These are phyloP conservation scores for Nigrograna mackinnonii DNA, from an alignment of 2,329 filamentous ascomycete species.

Conservation along the genomic window DNA sequence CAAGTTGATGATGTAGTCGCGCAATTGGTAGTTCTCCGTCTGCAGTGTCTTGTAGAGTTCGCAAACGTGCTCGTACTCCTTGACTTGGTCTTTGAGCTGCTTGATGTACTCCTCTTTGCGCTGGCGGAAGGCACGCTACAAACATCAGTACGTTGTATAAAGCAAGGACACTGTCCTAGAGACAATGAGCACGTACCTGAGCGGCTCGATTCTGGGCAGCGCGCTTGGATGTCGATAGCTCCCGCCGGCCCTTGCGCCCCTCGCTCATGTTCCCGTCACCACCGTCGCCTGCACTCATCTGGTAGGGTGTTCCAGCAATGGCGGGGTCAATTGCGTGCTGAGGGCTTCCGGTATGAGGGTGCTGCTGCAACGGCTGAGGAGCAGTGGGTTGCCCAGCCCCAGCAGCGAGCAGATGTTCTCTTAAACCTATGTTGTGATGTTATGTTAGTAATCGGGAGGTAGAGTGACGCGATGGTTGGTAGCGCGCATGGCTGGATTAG, in stretches of 20 bases:
- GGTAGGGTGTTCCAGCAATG: slow-evolving; percentile 55
- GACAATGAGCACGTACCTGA: slow-evolving; percentile 68
- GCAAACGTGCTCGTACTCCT: slow-evolving; percentile 76
- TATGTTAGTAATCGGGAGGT: slow-evolving; percentile 36
- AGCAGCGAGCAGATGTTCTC: slow-evolving; percentile 64
- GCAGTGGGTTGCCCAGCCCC: slow-evolving; percentile 47
- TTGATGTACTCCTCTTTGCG: slow-evolving; percentile 98
- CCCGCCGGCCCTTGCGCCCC: slow-evolving; percentile 76
- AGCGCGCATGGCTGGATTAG: not conserved
- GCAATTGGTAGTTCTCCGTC: slow-evolving; percentile 84
- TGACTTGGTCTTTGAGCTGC: slow-evolving; percentile 92
- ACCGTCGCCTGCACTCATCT: slow-evolving; percentile 52
- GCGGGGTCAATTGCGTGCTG: slow-evolving; percentile 62
- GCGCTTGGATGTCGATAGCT: slow-evolving; percentile 92
- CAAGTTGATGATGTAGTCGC: slow-evolving; percentile 90
- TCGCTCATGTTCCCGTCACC: slow-evolving; percentile 48
- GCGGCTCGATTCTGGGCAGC: slow-evolving; percentile 96
- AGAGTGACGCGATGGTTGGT: slow-evolving; percentile 1
- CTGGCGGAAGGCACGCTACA: slow-evolving; percentile 90
- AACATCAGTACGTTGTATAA: slow-evolving; percentile 23
- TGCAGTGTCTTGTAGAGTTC: slow-evolving; percentile 80
- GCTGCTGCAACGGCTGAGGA: slow-evolving; percentile 35
- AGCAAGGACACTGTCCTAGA: slow-evolving; percentile 3
- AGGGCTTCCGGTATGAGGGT: slow-evolving; percentile 44
- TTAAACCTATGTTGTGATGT: slow-evolving; percentile 54